These are phyloP conservation scores for Bryoglossum gracile DNA, from an alignment of 495 filamentous ascomycete genomes.

Conservation along the genomic window DNA sequence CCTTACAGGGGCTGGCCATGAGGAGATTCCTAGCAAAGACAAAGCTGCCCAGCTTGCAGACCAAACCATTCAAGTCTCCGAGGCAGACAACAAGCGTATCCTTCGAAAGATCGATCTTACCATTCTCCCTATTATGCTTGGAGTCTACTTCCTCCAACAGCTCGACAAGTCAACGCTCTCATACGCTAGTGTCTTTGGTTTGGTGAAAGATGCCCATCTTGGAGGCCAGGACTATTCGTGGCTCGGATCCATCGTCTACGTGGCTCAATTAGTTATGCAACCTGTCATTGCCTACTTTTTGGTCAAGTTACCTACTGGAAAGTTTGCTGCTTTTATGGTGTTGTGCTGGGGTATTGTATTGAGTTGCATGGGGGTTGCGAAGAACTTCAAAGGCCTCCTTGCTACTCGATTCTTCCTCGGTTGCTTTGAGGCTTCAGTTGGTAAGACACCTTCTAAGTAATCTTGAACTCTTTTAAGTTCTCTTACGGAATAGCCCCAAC, in stretches of 20 bases:
- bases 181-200: slow-evolving; percentile 56
- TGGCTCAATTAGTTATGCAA: slow-evolving; percentile 61
- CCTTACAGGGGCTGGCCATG: slow-evolving; percentile 1
- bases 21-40: slow-evolving; percentile 29
- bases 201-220: slow-evolving; percentile 43
- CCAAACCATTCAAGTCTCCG: slow-evolving; percentile 37
- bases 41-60: slow-evolving; percentile 37
- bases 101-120: slow-evolving; percentile 11
- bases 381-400: slow-evolving; percentile 40
- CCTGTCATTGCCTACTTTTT: slow-evolving; percentile 55
- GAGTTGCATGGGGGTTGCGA: slow-evolving; percentile 46
- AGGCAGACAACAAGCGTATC: slow-evolving; percentile 28
- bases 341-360: slow-evolving; percentile 53
- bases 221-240: slow-evolving; percentile 40
- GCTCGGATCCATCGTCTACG: slow-evolving; percentile 55
- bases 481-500: slow-evolving; percentile 47
- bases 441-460: too few relatives aligned
- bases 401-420: slow-evolving; percentile 57
- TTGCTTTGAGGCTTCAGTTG: slow-evolving; percentile 53
- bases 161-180: slow-evolving; percentile 59
- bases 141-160: slow-evolving; percentile 57
- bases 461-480: too few relatives aligned
- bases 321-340: slow-evolving; percentile 52
- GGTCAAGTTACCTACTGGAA: slow-evolving; percentile 52
- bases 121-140: slow-evolving; percentile 36